Conservation (phyloP, 345 rosid genomes). For the Bruguiera parviflora region DNA sequence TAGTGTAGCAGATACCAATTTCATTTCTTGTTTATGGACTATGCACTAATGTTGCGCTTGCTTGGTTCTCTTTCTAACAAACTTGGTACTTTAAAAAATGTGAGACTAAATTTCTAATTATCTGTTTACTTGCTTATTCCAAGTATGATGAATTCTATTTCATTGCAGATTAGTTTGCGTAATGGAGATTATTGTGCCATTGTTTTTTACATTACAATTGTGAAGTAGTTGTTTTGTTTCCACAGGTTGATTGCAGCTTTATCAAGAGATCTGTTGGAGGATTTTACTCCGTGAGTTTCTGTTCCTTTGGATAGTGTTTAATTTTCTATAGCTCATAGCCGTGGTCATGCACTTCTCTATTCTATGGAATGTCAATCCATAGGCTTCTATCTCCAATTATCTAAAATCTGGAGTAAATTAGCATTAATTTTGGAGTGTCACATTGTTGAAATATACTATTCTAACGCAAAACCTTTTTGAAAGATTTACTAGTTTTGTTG, state of each 20-base stretch:
- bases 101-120: too few species aligned
- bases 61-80: too few species aligned
- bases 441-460: too few species aligned
- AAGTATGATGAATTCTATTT: too few species aligned
- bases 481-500: too few species aligned
- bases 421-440: background rate
- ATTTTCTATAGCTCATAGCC: background rate
- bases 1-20: too few species aligned
- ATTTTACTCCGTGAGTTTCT: constrained; percentile 63
- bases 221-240: background rate
- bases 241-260: constrained; percentile 80
- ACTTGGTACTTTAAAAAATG: too few species aligned
- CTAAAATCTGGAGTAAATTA: background rate
- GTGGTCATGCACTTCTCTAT: background rate
- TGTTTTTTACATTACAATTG: background rate
- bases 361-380: background rate
- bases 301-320: background rate
- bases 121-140: too few species aligned
- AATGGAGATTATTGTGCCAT: background rate
- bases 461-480: too few species aligned
- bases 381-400: background rate
- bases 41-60: too few species aligned
- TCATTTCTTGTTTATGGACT: too few species aligned
- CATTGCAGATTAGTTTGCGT: background rate
- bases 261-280: constrained; percentile 80